Percentiles rank a stretch among this genome's conserved stretches.
These are phyloP conservation scores for Ottelia alismoides DNA, from an alignment of 106 monocot genomes.

Conservation along the genomic window DNA sequence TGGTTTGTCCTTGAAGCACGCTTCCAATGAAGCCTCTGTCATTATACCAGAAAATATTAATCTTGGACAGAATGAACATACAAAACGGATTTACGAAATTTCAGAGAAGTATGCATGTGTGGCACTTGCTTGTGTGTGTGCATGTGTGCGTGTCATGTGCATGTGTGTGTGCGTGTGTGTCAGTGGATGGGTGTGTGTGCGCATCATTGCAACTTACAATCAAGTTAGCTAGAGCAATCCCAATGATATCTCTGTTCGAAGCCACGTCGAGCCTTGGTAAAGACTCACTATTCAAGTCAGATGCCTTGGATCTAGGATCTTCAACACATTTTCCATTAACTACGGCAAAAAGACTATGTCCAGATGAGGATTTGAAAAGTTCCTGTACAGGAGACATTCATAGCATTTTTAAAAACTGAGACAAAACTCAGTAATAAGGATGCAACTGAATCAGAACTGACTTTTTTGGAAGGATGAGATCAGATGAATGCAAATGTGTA, in stretches of 20 bases:
- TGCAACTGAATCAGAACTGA: background rate
- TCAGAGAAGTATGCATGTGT: too few relatives aligned
- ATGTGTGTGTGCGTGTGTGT: too few relatives aligned
- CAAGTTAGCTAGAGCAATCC: conserved; percentile 58
- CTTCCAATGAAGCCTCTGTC: conserved; percentile 72
- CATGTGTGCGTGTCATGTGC: too few relatives aligned
- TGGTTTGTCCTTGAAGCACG: conserved; percentile 44
- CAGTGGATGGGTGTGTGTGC: too few relatives aligned
- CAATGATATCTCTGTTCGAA: conserved; percentile 65
- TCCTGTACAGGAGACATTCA: conserved; percentile 34
- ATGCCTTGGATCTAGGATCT: conserved; percentile 62
- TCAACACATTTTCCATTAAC: conserved; percentile 59
- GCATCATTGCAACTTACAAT: conserved; percentile 45
- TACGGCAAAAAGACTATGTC: conserved; percentile 44
- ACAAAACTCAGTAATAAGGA: conserved; percentile 3
- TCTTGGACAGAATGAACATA: too few relatives aligned
- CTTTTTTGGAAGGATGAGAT: background rate
- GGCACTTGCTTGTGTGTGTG: too few relatives aligned
- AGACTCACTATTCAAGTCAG: conserved; percentile 40
- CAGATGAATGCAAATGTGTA: too few relatives aligned
- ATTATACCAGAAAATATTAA: too few relatives aligned
- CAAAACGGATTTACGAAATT: too few relatives aligned
- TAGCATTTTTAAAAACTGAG: background rate
- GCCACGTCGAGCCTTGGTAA: conserved; percentile 45
- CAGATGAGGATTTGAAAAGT: conserved; percentile 44